Conservation (phyloP, 2,329 filamentous ascomycete genomes). For the Penicillium sp. region DNA sequence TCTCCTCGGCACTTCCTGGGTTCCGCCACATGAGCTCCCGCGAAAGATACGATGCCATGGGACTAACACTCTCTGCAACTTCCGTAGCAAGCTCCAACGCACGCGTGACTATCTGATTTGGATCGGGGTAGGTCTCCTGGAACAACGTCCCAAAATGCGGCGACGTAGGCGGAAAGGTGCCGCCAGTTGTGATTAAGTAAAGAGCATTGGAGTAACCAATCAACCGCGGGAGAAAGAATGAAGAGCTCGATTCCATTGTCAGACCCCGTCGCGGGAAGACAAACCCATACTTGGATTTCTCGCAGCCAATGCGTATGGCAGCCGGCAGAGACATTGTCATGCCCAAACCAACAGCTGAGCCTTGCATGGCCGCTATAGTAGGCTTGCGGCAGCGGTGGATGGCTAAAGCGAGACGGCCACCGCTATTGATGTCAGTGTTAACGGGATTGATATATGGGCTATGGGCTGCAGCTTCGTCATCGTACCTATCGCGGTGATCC, state of each 20-base stretch:
- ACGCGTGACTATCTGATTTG: neutral
- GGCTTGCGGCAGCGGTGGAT: conserved; percentile 4
- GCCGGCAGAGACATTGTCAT: conserved; percentile 4
- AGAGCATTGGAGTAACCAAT: conserved; percentile 8
- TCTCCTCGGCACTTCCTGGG: conserved; percentile 5
- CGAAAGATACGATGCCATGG: conserved; percentile 5
- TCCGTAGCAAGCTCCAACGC: conserved; percentile 6
- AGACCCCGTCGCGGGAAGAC: conserved; percentile 7
- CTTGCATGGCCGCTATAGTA: conserved; percentile 4
- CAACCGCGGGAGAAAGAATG: conserved; percentile 9
- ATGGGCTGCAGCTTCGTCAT: neutral
- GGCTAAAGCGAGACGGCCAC: neutral
- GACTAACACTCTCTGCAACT: conserved; percentile 4
- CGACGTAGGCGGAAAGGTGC: neutral
- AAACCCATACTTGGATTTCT: conserved; percentile 8
- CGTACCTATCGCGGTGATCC: conserved; percentile 1
- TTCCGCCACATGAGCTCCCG: conserved; percentile 11
- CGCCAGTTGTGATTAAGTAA: conserved; percentile 6
- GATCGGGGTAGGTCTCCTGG: conserved; percentile 4
- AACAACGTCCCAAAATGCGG: conserved; percentile 2
- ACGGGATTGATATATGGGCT: neutral
- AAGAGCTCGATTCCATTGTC: conserved; percentile 9
- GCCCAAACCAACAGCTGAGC: conserved; percentile 1
- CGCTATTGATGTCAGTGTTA: conserved; percentile 1
- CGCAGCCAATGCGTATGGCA: conserved; percentile 1